These are phyloP conservation scores for Hypoxylon lienhwacheense DNA, from an alignment of 495 filamentous ascomycete species.

Conservation along the genomic window DNA sequence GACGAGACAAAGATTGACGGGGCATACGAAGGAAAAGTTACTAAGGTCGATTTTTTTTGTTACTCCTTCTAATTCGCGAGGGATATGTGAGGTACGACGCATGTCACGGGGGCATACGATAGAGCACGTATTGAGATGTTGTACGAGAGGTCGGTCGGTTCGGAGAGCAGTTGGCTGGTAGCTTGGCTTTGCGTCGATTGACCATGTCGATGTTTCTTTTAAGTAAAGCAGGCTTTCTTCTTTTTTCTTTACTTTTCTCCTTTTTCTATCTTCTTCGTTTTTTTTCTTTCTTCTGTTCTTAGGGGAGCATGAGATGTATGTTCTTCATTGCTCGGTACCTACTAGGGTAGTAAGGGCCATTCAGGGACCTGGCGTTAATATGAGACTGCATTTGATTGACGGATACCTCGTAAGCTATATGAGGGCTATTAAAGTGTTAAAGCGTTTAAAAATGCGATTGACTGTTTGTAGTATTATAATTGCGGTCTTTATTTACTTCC, in stretches of 20 bases:
- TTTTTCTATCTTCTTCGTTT: neutral
- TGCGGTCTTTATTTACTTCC: too few relatives aligned
- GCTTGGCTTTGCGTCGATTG: too few relatives aligned
- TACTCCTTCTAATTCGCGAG: neutral
- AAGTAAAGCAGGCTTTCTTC: slow-evolving; percentile 1
- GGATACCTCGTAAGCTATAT: too few relatives aligned
- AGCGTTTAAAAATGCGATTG: too few relatives aligned
- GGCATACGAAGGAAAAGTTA: slow-evolving; percentile 18
- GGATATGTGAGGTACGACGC: neutral
- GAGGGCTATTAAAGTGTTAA: too few relatives aligned
- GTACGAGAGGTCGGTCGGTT: slow-evolving; percentile 9
- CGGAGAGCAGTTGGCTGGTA: slow-evolving; percentile 2
- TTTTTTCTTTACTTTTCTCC: neutral
- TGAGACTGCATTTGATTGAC: slow-evolving; percentile 28
- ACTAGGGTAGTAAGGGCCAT: slow-evolving; percentile 7
- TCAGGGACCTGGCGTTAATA: slow-evolving; percentile 18
- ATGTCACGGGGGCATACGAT: slow-evolving; percentile 9
- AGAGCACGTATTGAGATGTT: slow-evolving; percentile 23
- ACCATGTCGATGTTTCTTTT: too few relatives aligned
- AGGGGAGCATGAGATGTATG: slow-evolving; percentile 12
- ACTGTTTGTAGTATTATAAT: too few relatives aligned
- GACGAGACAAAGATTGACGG: slow-evolving; percentile 29
- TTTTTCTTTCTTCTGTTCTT: slow-evolving; percentile 4
- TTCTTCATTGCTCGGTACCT: slow-evolving; percentile 19
- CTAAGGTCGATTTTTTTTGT: too few relatives aligned